Conservation (phyloP, 164 flowering plant genomes). For the Stephania yunnanensis region DNA sequence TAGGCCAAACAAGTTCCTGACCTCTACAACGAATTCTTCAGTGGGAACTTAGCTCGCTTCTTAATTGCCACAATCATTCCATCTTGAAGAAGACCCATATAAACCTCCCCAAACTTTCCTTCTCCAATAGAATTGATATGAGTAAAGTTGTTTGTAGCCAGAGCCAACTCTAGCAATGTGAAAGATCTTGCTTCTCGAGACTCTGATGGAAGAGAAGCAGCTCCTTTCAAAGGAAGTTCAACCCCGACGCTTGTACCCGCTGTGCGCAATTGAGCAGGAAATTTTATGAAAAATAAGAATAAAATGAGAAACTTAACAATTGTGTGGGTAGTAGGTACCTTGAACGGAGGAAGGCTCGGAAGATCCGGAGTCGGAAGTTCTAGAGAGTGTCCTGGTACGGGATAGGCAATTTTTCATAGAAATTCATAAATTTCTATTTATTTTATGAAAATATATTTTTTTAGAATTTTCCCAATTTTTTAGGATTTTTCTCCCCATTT, state of each 20-base stretch:
- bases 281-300: neutral
- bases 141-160: conserved; percentile 73
- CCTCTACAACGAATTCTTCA: conserved; percentile 81
- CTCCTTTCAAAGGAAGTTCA: conserved; percentile 43
- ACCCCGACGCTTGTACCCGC: conserved; percentile 46
- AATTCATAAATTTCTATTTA: too few relatives aligned
- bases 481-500: too few relatives aligned
- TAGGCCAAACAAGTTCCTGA: conserved; percentile 16
- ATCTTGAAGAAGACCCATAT: conserved; percentile 79
- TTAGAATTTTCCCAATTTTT: too few relatives aligned
- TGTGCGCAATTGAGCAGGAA: conserved; percentile 20
- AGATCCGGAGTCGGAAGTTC: conserved; percentile 85
- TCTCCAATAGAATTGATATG: conserved; percentile 65
- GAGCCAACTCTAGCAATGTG: conserved; percentile 54
- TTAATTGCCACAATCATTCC: conserved; percentile 87
- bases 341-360: conserved; percentile 68
- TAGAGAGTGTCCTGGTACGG: conserved; percentile 37
- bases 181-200: conserved; percentile 60
- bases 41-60: conserved; percentile 57
- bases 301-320: neutral
- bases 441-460: too few relatives aligned
- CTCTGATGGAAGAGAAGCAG: conserved; percentile 16
- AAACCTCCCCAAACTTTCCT: conserved; percentile 89
- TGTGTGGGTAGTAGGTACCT: conserved; percentile 29
- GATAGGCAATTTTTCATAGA: too few relatives aligned